Evolutionary conservation across 2,329 filamentous ascomycete species (phyloP).

Genomic region (Tolypocladium capitatum): DNA sequence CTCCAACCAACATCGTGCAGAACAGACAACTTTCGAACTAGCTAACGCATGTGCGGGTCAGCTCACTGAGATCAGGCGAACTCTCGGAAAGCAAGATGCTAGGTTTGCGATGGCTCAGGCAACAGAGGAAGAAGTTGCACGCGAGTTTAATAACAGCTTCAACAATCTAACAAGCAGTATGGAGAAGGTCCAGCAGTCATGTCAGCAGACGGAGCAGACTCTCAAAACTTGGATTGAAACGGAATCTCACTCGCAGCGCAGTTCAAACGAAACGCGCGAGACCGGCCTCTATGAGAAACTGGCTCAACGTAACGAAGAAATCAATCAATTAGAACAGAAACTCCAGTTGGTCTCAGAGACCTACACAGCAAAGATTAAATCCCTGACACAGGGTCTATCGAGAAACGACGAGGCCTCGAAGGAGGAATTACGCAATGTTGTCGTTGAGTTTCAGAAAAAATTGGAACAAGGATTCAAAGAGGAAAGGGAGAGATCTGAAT

Average conservation of each 20-base stretch:
- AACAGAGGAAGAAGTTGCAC: not conserved
- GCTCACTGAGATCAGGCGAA: not conserved
- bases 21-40: not conserved
- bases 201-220: conserved; percentile 6
- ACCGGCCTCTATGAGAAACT: conserved; percentile 8
- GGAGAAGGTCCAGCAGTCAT: conserved; percentile 4
- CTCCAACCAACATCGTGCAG: not conserved
- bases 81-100: not conserved
- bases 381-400: conserved; percentile 3
- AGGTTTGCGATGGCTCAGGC: not conserved
- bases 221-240: conserved; percentile 4
- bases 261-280: conserved; percentile 2
- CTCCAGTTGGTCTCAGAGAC: conserved; percentile 7
- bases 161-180: not conserved
- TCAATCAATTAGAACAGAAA: conserved; percentile 10
- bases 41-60: not conserved
- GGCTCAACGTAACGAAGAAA: conserved; percentile 7
- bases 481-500: conserved; percentile 9
- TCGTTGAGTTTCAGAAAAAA: conserved; percentile 7
- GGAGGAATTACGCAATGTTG: conserved; percentile 6
- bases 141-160: not conserved
- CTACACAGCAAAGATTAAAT: conserved; percentile 8
- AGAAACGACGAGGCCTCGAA: conserved; percentile 6
- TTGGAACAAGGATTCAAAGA: conserved; percentile 12
- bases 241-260: conserved; percentile 1